These are phyloP conservation scores for Trichosporon coremiiforme DNA, from an alignment of 1,284 basidiomycete species.

Conservation along the genomic window DNA sequence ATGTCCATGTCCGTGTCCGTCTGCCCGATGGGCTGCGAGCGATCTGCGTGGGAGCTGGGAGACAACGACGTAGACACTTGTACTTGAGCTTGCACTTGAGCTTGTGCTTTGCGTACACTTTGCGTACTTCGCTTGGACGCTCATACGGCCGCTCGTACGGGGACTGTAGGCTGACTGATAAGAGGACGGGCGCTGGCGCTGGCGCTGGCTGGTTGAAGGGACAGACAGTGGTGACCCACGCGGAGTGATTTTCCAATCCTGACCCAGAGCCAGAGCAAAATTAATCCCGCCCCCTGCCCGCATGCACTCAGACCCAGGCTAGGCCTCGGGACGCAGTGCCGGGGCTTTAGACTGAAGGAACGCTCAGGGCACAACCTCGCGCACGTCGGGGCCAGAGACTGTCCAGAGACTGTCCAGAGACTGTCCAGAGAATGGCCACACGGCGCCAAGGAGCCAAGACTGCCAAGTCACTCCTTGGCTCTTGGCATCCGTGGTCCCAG, in stretches of 20 bases:
- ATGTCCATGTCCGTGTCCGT: neutral
- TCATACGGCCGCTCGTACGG: neutral
- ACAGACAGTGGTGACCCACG: too few species aligned
- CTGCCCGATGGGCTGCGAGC: neutral
- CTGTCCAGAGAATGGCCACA: too few species aligned
- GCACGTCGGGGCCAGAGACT: neutral
- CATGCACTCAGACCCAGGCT: neutral
- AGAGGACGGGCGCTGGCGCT: neutral
- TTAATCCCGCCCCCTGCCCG: neutral
- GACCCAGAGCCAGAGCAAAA: too few species aligned
- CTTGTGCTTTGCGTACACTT: too few species aligned
- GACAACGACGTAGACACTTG: neutral
- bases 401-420: too few species aligned
- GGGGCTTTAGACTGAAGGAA: too few species aligned
- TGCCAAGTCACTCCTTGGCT: constrained; percentile 16
- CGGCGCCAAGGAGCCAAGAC: constrained; percentile 11
- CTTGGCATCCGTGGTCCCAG: constrained; percentile 16
- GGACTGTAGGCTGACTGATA: neutral
- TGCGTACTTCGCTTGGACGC: too few species aligned
- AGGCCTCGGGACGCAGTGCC: neutral
- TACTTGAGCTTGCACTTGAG: too few species aligned
- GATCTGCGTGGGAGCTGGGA: neutral
- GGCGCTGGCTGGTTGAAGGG: too few species aligned
- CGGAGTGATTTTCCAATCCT: neutral
- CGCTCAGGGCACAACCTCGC: too few species aligned